phyloP scores from a whole-genome alignment of 805 yeast species.

The Zygotorulaspora florentina region DNA sequence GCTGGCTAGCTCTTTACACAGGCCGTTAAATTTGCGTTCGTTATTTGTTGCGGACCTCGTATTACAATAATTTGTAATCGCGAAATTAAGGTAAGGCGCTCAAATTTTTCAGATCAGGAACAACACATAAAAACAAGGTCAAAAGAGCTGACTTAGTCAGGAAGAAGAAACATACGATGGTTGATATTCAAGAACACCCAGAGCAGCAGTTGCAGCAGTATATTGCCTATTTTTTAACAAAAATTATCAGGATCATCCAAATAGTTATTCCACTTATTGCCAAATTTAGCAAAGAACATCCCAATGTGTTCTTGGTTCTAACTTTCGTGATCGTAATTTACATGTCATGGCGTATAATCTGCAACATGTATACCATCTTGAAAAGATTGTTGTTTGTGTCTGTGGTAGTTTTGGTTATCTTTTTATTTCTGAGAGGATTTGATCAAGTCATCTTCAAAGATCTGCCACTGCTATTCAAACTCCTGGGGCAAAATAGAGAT shows the following conservation, averaged over 20 bases:
- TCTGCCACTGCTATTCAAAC: conserved; percentile 18
- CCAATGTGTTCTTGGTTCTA: conserved; percentile 28
- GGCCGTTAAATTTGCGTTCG: too few relatives aligned
- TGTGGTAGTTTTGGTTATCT: conserved; percentile 17
- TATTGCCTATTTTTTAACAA: conserved; percentile 9
- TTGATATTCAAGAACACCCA: conserved; percentile 6
- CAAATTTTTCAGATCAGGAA: background rate
- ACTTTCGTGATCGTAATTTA: conserved; percentile 20
- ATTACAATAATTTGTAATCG: background rate
- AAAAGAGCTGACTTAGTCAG: background rate
- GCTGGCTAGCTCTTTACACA: too few relatives aligned
- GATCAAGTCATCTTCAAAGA: conserved; percentile 21
- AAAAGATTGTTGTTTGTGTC: conserved; percentile 23
- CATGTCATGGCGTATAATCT: conserved; percentile 28
- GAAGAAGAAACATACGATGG: conserved; percentile 1
- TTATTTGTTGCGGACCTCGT: background rate
- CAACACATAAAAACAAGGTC: conserved; percentile 6
- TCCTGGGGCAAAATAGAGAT: conserved; percentile 7
- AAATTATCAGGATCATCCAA: conserved; percentile 18
- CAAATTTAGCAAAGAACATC: conserved; percentile 30
- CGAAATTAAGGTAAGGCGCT: background rate
- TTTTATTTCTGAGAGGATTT: conserved; percentile 36
- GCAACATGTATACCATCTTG: conserved; percentile 30
- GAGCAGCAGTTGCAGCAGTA: conserved; percentile 12
- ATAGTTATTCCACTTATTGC: conserved; percentile 17